Evolutionary conservation across 331 rosid species (phyloP).

Genomic region (Malus hybrid): DNA sequence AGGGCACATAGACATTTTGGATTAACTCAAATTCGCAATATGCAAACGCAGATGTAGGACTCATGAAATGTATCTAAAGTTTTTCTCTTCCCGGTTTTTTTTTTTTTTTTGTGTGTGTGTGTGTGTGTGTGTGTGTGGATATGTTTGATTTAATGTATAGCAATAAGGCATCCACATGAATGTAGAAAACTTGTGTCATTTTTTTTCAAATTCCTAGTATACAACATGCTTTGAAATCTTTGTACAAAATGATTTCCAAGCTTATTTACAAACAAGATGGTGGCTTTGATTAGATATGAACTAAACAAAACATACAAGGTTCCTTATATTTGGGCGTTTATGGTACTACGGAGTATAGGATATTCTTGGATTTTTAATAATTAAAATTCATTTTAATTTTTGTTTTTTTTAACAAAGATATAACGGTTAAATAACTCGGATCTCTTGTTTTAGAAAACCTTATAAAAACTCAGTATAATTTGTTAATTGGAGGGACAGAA

Average conservation of each 20-base stretch:
- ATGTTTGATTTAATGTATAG: neutral
- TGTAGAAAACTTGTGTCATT: neutral
- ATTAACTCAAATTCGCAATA: neutral
- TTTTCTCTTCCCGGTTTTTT: neutral
- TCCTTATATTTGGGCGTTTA: no score
- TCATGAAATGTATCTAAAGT: neutral
- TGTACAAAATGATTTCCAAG: no score
- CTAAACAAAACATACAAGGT: neutral
- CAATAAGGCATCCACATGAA: conserved; percentile 1
- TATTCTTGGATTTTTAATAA: no score
- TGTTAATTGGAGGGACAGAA: neutral
- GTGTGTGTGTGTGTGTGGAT: no score
- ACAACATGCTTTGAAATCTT: neutral
- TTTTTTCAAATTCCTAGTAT: neutral
- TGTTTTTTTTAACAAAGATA: no score
- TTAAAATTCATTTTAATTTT: no score
- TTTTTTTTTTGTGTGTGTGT: no score
- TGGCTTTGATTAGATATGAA: neutral
- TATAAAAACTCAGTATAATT: neutral
- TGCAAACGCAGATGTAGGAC: neutral
- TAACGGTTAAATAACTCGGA: no score
- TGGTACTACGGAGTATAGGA: no score
- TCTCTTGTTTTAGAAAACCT: no score
- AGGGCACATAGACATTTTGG: conserved; percentile 19
- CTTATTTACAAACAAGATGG: no score